Evolutionary conservation across 75 land plant species (phyloP).

Genomic region (Pinus tabuliformis): DNA sequence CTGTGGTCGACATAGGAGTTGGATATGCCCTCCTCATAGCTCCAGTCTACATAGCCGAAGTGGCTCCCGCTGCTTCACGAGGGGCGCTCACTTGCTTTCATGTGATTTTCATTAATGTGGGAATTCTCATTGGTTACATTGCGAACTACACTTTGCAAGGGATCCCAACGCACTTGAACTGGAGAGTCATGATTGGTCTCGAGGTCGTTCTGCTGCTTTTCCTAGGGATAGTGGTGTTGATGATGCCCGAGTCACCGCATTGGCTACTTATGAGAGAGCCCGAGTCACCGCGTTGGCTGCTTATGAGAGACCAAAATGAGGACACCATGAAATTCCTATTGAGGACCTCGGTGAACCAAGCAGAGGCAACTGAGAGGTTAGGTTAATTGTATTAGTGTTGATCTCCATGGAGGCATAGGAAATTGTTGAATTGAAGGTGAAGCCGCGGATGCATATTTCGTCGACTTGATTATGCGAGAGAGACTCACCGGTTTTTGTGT

Average conservation of each 20-base stretch:
- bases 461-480: too few relatives aligned
- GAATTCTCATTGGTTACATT: slow-evolving; percentile 78
- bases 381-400: too few relatives aligned
- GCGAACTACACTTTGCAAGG: slow-evolving; percentile 54
- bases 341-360: slow-evolving; percentile 23
- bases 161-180: slow-evolving; percentile 35
- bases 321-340: slow-evolving; percentile 52
- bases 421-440: too few relatives aligned
- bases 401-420: too few relatives aligned
- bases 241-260: slow-evolving; percentile 93
- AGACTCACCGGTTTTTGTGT: too few relatives aligned
- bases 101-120: slow-evolving; percentile 77
- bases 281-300: too few relatives aligned
- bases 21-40: slow-evolving; percentile 90
- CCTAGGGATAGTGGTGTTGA: slow-evolving; percentile 46
- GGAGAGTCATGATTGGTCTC: slow-evolving; percentile 84
- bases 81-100: slow-evolving; percentile 77
- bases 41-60: slow-evolving; percentile 83
- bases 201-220: slow-evolving; percentile 61
- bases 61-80: slow-evolving; percentile 58
- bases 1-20: slow-evolving; percentile 76
- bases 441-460: too few relatives aligned
- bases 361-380: slow-evolving; percentile 32
- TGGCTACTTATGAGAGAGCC: too few relatives aligned
- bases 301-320: slow-evolving; percentile 47